phyloP scores from a whole-genome alignment of 2,329 filamentous ascomycete genomes.

The Colletotrichum incanum region DNA sequence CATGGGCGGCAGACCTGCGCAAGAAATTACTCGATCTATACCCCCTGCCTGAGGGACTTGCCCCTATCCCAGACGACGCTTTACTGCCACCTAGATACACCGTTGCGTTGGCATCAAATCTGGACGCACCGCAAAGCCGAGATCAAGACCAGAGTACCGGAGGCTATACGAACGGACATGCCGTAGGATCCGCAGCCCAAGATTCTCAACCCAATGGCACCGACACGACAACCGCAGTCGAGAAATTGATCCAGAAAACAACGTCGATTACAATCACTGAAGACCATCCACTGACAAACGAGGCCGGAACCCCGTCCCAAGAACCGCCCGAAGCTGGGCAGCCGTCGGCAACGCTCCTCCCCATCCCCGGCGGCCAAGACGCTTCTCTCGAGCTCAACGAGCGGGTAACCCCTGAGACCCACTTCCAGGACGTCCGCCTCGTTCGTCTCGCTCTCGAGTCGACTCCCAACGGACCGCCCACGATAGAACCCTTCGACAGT shows the following conservation, averaged over 20 bases:
- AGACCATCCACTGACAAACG: not conserved
- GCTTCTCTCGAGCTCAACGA: slow-evolving; percentile 77
- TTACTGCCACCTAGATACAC: slow-evolving; percentile 84
- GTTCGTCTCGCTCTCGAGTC: slow-evolving; percentile 49
- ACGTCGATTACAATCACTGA: slow-evolving; percentile 15
- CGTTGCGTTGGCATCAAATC: slow-evolving; percentile 57
- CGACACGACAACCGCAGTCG: slow-evolving; percentile 3
- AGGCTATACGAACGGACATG: not conserved
- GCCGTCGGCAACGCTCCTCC: slow-evolving; percentile 57
- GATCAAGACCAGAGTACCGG: not conserved
- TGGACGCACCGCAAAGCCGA: slow-evolving; percentile 44
- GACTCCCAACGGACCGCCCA: slow-evolving; percentile 46
- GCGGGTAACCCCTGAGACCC: slow-evolving; percentile 80
- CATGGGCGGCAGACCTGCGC: slow-evolving; percentile 81
- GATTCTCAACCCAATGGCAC: not conserved
- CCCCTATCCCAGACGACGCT: slow-evolving; percentile 81
- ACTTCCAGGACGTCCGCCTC: slow-evolving; percentile 97
- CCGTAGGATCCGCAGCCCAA: not conserved
- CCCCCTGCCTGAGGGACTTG: slow-evolving; percentile 77
- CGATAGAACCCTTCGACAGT: slow-evolving; percentile 81
- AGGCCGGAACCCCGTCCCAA: not conserved
- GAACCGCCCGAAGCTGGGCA: slow-evolving; percentile 17
- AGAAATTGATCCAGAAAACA: slow-evolving; percentile 12
- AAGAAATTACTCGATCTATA: slow-evolving; percentile 76
- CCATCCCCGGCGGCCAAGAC: slow-evolving; percentile 69